Evolutionary conservation across 2,329 filamentous ascomycete genomes (phyloP).

Genomic region (Nothophoma quercina): DNA sequence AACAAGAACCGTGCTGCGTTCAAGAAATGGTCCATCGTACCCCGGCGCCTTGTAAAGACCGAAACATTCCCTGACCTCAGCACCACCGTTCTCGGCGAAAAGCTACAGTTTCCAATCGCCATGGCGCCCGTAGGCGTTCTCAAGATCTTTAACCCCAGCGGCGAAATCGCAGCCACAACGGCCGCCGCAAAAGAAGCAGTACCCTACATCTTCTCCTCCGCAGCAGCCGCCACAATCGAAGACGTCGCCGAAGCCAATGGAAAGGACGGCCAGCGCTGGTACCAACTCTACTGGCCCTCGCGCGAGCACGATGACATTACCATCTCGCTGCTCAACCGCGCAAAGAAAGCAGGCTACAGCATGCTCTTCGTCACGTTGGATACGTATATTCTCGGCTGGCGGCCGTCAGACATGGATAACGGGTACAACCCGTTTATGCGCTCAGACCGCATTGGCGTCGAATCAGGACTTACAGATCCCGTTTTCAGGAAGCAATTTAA

Average conservation of each 20-base stretch:
- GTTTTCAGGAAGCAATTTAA: constrained; percentile 68
- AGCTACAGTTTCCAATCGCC: constrained; percentile 60
- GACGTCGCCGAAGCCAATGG: constrained; percentile 66
- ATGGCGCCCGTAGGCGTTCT: constrained; percentile 74
- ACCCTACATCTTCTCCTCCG: constrained; percentile 71
- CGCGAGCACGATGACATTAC: constrained; percentile 70
- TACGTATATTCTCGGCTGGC: constrained; percentile 72
- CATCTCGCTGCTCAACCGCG: constrained; percentile 66
- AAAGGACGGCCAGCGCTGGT: constrained; percentile 66
- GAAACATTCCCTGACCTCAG: constrained; percentile 21
- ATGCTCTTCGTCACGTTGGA: constrained; percentile 76
- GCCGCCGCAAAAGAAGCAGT: constrained; percentile 67
- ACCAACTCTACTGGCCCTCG: constrained; percentile 75
- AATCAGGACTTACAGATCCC: constrained; percentile 71
- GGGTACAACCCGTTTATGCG: constrained; percentile 49
- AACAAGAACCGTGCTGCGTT: constrained; percentile 40
- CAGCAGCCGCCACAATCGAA: constrained; percentile 67
- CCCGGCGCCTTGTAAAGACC: constrained; percentile 23
- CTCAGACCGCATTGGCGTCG: constrained; percentile 58
- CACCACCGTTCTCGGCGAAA: constrained; percentile 47
- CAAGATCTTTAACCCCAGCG: constrained; percentile 68
- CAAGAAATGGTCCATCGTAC: constrained; percentile 35
- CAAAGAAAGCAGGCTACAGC: constrained; percentile 66
- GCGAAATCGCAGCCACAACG: constrained; percentile 67
- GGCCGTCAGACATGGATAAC: constrained; percentile 71